Conservation (phyloP, 139 green algal genomes). For the Pseudopediastrum boryanum region DNA sequence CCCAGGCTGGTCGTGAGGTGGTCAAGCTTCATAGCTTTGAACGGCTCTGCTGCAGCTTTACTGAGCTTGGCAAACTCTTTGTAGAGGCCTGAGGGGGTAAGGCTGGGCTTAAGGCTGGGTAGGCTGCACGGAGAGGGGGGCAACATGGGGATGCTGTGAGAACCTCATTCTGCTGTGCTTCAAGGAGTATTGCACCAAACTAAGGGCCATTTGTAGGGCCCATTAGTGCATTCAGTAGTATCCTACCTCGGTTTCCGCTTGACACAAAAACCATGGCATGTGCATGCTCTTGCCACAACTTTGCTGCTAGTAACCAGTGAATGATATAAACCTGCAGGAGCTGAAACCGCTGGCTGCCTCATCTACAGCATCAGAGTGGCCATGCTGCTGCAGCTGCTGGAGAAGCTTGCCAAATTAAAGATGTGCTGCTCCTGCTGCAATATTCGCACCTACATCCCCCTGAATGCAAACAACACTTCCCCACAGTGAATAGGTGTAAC, state of each 20-base stretch:
- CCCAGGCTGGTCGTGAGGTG: background rate
- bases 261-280: background rate
- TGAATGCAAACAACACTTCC: too few relatives aligned
- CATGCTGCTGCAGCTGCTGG: too few relatives aligned
- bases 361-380: too few relatives aligned
- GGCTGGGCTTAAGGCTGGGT: background rate
- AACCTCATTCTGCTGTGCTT: background rate
- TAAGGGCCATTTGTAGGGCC: background rate
- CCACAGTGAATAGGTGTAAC: too few relatives aligned
- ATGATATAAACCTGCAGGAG: too few relatives aligned
- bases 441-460: background rate
- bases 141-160: background rate
- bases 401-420: too few relatives aligned
- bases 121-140: background rate
- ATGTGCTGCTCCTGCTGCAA: too few relatives aligned
- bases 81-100: slow-evolving; percentile 23
- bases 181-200: background rate
- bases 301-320: too few relatives aligned
- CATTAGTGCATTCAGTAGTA: background rate
- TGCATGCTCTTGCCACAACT: background rate
- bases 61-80: slow-evolving; percentile 39
- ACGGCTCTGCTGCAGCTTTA: slow-evolving; percentile 23
- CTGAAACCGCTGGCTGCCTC: too few relatives aligned
- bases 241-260: background rate
- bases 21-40: background rate